These are phyloP conservation scores for Termitomyces sp. DNA, from an alignment of 1,284 basidiomycete species.

Conservation along the genomic window DNA sequence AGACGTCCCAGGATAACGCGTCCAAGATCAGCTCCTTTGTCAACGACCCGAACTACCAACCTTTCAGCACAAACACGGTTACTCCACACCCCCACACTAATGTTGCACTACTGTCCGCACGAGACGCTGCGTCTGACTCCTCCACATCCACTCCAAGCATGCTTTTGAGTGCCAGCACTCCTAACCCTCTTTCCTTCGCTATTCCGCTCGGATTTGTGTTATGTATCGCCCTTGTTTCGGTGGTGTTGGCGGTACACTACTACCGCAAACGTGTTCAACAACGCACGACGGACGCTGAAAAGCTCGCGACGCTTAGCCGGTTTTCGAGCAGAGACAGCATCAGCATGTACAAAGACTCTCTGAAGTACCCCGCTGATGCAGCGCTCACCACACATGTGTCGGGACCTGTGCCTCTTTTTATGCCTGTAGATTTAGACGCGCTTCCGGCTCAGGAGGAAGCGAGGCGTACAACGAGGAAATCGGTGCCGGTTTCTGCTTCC, in stretches of 20 bases:
- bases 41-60: background rate
- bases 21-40: background rate
- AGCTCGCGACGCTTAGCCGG: constrained; percentile 8
- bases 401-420: constrained; percentile 16
- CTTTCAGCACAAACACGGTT: background rate
- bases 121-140: background rate
- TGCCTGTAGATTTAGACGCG: constrained; percentile 14
- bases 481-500: constrained; percentile 10
- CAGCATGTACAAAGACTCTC: constrained; percentile 6
- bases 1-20: background rate
- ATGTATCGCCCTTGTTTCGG: constrained; percentile 35
- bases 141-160: constrained; percentile 16
- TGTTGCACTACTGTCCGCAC: background rate
- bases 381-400: constrained; percentile 10
- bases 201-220: constrained; percentile 42
- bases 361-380: constrained; percentile 3
- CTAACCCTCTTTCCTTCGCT: constrained; percentile 38
- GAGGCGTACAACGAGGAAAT: constrained; percentile 6
- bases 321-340: constrained; percentile 7
- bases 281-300: constrained; percentile 12
- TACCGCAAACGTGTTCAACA: constrained; percentile 19
- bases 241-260: constrained; percentile 26
- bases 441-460: background rate
- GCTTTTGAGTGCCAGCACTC: constrained; percentile 27
- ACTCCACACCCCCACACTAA: background rate